A percentile compares a stretch with the other conserved stretches of the same genome.
Evolutionary conservation across 768 basidiomycete species (phyloP).

Genomic region (Crassisporium funariophilum): DNA sequence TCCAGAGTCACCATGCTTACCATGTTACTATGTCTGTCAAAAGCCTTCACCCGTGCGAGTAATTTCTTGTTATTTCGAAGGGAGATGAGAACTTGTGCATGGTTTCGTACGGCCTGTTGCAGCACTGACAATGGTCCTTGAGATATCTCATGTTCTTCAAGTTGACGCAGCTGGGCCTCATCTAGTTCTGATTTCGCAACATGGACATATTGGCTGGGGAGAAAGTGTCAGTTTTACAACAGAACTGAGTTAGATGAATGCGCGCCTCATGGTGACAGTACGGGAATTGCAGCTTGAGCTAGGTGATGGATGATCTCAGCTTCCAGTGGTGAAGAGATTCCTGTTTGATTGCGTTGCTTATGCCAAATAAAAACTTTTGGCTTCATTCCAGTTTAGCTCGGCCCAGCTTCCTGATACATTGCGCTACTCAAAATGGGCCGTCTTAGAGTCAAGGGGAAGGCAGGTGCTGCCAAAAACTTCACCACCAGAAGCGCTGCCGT

Average conservation of each 20-base stretch:
- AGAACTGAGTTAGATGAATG: neutral
- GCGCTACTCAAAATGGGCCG: slow-evolving; percentile 58
- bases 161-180: slow-evolving; percentile 91
- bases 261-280: slow-evolving; percentile 38
- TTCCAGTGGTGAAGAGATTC: no score
- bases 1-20: slow-evolving; percentile 43
- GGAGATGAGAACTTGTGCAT: slow-evolving; percentile 96
- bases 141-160: slow-evolving; percentile 98
- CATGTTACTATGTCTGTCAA: slow-evolving; percentile 99
- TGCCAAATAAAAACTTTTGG: slow-evolving; percentile 39
- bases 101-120: slow-evolving; percentile 96
- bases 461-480: slow-evolving; percentile 90
- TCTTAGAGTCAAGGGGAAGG: slow-evolving; percentile 81
- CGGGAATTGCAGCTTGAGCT: no score
- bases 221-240: slow-evolving; percentile 7
- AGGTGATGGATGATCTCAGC: no score
- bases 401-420: slow-evolving; percentile 5
- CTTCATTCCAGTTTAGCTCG: slow-evolving; percentile 2
- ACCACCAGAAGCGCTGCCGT: slow-evolving; percentile 88
- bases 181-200: slow-evolving; percentile 97
- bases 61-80: slow-evolving; percentile 98
- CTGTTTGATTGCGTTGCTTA: slow-evolving; percentile 27
- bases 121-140: slow-evolving; percentile 96
- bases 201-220: slow-evolving; percentile 89
- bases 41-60: slow-evolving; percentile 93